These are phyloP conservation scores for Haplosporangium sp. DNA, from an alignment of 371 early-diverging fungal genomes.

Conservation along the genomic window DNA sequence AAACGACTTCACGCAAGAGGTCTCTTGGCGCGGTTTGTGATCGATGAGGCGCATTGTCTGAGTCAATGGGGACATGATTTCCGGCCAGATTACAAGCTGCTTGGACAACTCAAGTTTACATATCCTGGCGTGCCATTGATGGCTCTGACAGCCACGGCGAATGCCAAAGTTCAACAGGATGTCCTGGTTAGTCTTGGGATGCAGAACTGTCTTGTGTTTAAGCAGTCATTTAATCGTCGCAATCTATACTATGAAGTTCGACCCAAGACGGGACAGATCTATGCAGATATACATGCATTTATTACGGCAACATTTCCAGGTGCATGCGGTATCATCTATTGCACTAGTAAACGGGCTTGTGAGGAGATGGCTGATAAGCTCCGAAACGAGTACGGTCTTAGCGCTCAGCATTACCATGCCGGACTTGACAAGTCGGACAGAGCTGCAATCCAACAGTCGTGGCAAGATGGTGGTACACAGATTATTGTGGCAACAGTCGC, in stretches of 20 bases:
- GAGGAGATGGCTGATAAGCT: slow-evolving; percentile 89
- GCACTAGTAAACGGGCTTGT: slow-evolving; percentile 87
- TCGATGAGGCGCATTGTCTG: slow-evolving; percentile 99
- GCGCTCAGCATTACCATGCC: slow-evolving; percentile 93
- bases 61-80: slow-evolving; percentile 99
- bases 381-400: slow-evolving; percentile 63
- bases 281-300: slow-evolving; percentile 83
- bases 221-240: slow-evolving; percentile 91
- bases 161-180: slow-evolving; percentile 89
- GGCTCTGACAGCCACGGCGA: slow-evolving; percentile 99
- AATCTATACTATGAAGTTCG: slow-evolving; percentile 93
- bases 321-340: slow-evolving; percentile 98
- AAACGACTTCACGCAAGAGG: slow-evolving; percentile 68
- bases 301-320: slow-evolving; percentile 76
- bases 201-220: slow-evolving; percentile 74
- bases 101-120: slow-evolving; percentile 70
- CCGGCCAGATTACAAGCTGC: slow-evolving; percentile 84
- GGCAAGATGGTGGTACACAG: slow-evolving; percentile 84
- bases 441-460: slow-evolving; percentile 84
- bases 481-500: slow-evolving; percentile 99
- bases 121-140: slow-evolving; percentile 94
- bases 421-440: slow-evolving; percentile 93
- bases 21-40: slow-evolving; percentile 90
- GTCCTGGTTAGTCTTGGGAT: slow-evolving; percentile 77
- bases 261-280: slow-evolving; percentile 65